Evolutionary conservation across 2,329 filamentous ascomycete species (phyloP).

Genomic region (Aureobasidium sp.): DNA sequence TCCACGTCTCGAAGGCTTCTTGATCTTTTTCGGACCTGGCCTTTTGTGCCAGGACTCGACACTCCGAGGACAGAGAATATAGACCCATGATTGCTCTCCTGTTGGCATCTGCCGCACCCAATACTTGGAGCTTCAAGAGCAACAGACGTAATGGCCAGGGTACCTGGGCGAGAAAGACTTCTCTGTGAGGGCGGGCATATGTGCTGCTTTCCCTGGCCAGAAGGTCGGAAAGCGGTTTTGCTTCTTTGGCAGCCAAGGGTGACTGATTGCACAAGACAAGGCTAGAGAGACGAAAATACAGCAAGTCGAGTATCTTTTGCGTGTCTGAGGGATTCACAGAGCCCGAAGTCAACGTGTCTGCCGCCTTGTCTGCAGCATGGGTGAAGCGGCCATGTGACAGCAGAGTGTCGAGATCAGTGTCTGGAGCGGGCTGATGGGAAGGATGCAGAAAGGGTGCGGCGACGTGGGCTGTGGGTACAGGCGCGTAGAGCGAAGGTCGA

Average conservation of each 20-base stretch:
- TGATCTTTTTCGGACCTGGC: constrained; percentile 46
- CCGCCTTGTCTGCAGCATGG: constrained; percentile 41
- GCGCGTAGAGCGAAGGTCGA: constrained; percentile 74
- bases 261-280: constrained; percentile 69
- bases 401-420: constrained; percentile 61
- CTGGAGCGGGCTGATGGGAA: constrained; percentile 54
- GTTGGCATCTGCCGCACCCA: constrained; percentile 77
- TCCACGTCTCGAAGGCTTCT: constrained; percentile 60
- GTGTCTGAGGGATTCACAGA: constrained; percentile 49
- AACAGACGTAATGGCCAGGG: constrained; percentile 84
- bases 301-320: constrained; percentile 62
- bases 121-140: constrained; percentile 73
- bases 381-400: constrained; percentile 71
- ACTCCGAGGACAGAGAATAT: constrained; percentile 62
- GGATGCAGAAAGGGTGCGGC: constrained; percentile 63
- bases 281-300: constrained; percentile 64
- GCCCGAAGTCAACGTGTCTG: constrained; percentile 34
- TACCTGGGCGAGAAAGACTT: constrained; percentile 36
- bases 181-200: background rate
- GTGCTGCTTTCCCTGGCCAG: constrained; percentile 22
- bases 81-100: constrained; percentile 81
- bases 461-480: constrained; percentile 58
- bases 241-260: constrained; percentile 51
- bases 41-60: constrained; percentile 22
- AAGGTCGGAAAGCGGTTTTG: constrained; percentile 55